Conservation (phyloP, 768 basidiomycete species). For the Auricularia heimuer region DNA sequence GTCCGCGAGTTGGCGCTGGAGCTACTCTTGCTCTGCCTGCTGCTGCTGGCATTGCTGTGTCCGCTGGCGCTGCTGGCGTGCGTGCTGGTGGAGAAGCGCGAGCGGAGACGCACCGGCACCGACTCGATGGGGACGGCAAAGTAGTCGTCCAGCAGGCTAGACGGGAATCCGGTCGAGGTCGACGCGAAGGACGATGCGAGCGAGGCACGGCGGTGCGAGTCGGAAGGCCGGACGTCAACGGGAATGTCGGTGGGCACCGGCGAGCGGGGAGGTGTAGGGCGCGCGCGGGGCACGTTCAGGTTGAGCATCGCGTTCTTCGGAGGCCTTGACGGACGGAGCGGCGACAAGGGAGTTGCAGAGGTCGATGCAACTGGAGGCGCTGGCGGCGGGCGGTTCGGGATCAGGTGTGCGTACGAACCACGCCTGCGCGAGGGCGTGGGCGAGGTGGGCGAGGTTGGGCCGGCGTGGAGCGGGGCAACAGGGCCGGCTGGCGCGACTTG, state of each 20-base stretch:
- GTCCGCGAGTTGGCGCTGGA: not conserved
- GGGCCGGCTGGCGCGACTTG: not conserved
- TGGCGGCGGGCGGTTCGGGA: not conserved
- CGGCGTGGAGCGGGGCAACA: not conserved
- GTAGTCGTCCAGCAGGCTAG: not conserved
- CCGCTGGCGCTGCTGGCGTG: not conserved
- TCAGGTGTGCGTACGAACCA: not conserved
- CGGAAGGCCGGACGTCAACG: not conserved
- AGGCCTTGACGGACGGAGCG: not conserved
- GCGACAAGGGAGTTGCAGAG: not conserved
- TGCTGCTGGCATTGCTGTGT: not conserved
- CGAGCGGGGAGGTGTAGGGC: not conserved
- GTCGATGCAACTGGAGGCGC: not conserved
- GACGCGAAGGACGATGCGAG: not conserved
- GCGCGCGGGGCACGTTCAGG: not conserved
- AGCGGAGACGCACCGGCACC: not conserved
- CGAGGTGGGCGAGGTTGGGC: not conserved
- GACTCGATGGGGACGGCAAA: not conserved
- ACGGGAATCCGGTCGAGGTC: not conserved
- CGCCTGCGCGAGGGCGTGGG: not conserved
- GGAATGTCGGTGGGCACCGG: conserved; percentile 2
- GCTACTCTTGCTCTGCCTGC: not conserved
- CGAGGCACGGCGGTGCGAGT: not conserved
- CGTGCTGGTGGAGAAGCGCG: not conserved
- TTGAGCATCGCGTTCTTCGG: not conserved